phyloP scores from a whole-genome alignment of 2,329 filamentous ascomycete species.

The Lasiodiplodia citricola region DNA sequence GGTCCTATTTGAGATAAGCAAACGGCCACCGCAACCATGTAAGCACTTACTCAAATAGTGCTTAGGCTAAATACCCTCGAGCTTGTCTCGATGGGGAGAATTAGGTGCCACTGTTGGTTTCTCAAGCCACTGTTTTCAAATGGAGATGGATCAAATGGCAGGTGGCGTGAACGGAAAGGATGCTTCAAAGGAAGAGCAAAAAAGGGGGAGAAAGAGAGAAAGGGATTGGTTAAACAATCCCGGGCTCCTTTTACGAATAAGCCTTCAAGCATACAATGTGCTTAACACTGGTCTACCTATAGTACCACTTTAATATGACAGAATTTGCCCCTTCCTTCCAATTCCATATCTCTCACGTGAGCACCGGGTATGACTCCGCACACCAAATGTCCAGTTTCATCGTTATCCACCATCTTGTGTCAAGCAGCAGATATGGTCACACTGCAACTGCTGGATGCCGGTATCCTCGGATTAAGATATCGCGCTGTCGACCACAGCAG shows the following conservation, averaged over 20 bases:
- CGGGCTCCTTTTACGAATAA: no score
- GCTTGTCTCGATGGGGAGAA: no score
- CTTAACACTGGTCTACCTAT: background rate
- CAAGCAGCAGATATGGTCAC: background rate
- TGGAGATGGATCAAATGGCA: no score
- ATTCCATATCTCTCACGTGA: background rate
- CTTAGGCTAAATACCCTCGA: no score
- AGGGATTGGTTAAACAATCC: no score
- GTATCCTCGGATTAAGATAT: background rate
- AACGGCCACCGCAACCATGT: background rate
- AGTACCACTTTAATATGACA: background rate
- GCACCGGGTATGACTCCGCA: background rate
- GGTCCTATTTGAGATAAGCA: background rate
- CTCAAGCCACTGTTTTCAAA: no score
- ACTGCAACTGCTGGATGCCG: background rate
- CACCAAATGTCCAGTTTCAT: background rate
- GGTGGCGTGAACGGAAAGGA: no score
- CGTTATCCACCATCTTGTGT: background rate
- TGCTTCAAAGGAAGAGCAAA: no score
- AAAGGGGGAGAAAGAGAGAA: no score
- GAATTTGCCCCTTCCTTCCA: background rate
- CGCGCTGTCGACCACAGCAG: background rate
- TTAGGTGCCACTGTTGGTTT: no score
- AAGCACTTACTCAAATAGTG: no score
- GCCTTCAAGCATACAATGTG: background rate